Evolutionary conservation across 345 rosid genomes (phyloP).

Genomic region (Orychophragmus violaceus): DNA sequence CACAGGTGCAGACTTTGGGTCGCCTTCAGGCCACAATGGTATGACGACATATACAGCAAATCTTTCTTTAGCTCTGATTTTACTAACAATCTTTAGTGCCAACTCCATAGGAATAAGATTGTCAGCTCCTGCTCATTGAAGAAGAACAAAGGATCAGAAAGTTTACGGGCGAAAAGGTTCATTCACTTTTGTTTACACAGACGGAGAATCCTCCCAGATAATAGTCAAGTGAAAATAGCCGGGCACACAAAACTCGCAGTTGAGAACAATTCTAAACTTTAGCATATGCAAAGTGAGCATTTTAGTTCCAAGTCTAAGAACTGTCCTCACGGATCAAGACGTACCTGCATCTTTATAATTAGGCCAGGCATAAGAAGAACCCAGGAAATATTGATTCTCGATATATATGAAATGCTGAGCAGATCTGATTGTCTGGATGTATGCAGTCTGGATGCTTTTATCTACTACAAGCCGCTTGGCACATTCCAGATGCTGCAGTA

Average conservation of each 20-base stretch:
- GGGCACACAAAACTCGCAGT: too few relatives aligned
- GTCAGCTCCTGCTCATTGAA: conserved; percentile 68
- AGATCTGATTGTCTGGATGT: conserved; percentile 95
- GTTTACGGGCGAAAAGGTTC: neutral
- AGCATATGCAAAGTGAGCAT: neutral
- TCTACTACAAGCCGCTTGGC: conserved; percentile 70
- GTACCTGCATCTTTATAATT: conserved; percentile 77
- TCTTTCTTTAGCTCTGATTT: conserved; percentile 83
- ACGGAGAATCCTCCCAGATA: neutral
- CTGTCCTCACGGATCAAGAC: conserved; percentile 2
- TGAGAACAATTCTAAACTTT: too few relatives aligned
- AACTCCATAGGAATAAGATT: conserved; percentile 93
- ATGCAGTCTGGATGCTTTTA: conserved; percentile 90
- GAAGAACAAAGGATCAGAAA: neutral
- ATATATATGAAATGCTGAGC: conserved; percentile 96
- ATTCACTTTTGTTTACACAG: neutral
- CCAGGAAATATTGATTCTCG: conserved; percentile 96
- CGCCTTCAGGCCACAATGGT: conserved; percentile 99
- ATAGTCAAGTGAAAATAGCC: too few relatives aligned
- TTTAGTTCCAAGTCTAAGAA: conserved; percentile 30
- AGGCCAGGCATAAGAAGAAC: conserved; percentile 98
- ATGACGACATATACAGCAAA: conserved; percentile 80
- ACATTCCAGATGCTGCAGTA: conserved; percentile 66
- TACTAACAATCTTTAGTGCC: conserved; percentile 84
- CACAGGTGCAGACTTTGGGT: conserved; percentile 62